Evolutionary conservation across 345 rosid genomes (phyloP), one percentile per base, ranked within the genome.

Genomic region (Bretschneidera sinensis): DNA sequence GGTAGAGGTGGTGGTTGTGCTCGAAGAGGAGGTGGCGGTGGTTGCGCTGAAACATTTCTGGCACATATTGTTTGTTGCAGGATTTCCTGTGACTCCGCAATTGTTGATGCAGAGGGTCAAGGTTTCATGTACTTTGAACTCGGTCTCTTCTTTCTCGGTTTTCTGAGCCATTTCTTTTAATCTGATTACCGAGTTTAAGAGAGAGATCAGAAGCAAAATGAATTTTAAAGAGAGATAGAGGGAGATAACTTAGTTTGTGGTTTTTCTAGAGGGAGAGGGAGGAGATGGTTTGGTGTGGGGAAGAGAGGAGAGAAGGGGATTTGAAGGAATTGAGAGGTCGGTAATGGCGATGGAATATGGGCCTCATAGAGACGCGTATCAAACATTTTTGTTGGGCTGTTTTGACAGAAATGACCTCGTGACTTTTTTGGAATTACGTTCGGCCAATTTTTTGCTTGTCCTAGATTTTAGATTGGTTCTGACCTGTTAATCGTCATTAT

Each of bases 121-220:
- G 65, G 88, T 59, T 35, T 92, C 98, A 28, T 92, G 92, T 0
- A 90, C 96, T 78, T 92, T 85, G 74, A 87, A 89, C 76, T 92
- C 98, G 13, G 98, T 86, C 80, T 92, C 98, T 74, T 92, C 98
- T 24, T 92, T 87, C 79, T 85, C 98, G 5, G 98, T 82, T 53
- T 81, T 82, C 64, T 83, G 96, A 5, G 96, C 92, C 98, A 92
- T 91, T 43, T 60, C 9, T 62, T 1, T 20, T 16, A 25, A 50
- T 34, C 24, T 19, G 28, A 19, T 24, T 15, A 0, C 6, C 11
- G 33, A 22, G 20, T n/a, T 51, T 39, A 16, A 1, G 57, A 60
- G 63, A 54, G 51, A 66, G 63, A 59, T n/a, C n/a, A n/a, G n/a
- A 20, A 19, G 14, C 33, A 19, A 52, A 3, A 0, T 34, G 0